Percentiles rank a stretch among this genome's conserved stretches.
phyloP scores from a whole-genome alignment of 225 moss, liverwort and hornwort genomes.

The Thuidium tamariscinum region DNA sequence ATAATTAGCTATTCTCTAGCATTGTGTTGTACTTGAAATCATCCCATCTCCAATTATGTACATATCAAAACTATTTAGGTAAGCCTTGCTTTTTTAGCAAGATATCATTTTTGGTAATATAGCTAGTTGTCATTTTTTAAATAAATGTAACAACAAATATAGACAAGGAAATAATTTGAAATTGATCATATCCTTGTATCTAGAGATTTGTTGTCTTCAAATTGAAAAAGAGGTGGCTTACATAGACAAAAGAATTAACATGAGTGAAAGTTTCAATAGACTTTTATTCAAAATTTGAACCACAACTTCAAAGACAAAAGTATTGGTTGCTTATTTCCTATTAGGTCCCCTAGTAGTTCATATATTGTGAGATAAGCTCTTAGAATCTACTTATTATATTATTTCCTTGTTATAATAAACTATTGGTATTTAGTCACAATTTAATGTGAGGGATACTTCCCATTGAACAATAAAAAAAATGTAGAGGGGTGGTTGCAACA shows the following conservation, averaged over 20 bases:
- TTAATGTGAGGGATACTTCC: background rate
- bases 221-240: background rate
- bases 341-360: accelerated
- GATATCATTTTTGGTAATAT: background rate
- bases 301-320: background rate
- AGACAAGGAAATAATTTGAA: background rate
- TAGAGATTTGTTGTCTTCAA: background rate
- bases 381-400: background rate
- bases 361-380: too few species aligned
- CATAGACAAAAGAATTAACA: background rate
- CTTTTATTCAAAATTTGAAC: background rate
- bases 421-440: background rate
- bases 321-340: background rate
- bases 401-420: background rate
- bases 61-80: background rate
- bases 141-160: background rate
- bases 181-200: background rate
- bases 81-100: background rate
- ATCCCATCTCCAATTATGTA: too few species aligned
- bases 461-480: accelerated
- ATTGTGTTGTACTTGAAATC: too few species aligned
- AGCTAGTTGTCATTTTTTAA: accelerated
- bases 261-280: background rate
- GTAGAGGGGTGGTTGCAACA: too few species aligned
- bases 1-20: too few species aligned